Base-by-base conservation (phyloP, 768 basidiomycete species). In the Termitomyces sp. region DNA sequence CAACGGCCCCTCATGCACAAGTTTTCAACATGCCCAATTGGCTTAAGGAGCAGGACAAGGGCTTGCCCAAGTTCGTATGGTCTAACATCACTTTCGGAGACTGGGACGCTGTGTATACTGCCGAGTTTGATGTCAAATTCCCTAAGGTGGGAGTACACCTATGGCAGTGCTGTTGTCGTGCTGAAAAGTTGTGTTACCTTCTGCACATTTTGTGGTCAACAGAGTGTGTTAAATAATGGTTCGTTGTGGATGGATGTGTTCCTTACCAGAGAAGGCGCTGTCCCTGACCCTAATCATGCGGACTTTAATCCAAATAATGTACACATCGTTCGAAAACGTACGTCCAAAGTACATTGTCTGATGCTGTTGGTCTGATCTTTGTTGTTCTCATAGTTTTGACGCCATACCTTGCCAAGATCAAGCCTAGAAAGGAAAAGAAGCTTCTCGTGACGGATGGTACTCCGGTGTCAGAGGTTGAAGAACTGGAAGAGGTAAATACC, bases 211-310 rank as follows among this genome's bases (percentile, higher is more conserved):
- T 23, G 28, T 43, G 42, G 26, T 40, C 47, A 46, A 19, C 62
- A 94, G 91, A 78, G 75, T 49, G 93, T 94, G 11, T 77, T 89
- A 65, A 77, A 76, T 55, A 96, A 96, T 66, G 89, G 82, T 11
- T 83, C 89, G 2, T 70, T 94, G 48, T 96, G 89, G 87, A 87
- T 87, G 15, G 90, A 95, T 63, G 76, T 94, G 5, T 89, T 88
- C 67, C 70, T 96, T 8, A 78, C 84, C 0, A 84, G 80, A 60
- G 78, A 87, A 44, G 83, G 82, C 0, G 78, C 80, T 10, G 83
- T 77, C 61, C 87, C 87, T 0, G 77, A 93, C 62, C 89, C 88
- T 9, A 71, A 76, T 11, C 75, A 78, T 53, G 62, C 75, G 26
- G 60, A 69, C 0, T 94, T 84, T 66, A 73, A 82, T 54, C 75